Conservation (phyloP, 106 monocot genomes). For the Phalaenopsis aphrodite region DNA sequence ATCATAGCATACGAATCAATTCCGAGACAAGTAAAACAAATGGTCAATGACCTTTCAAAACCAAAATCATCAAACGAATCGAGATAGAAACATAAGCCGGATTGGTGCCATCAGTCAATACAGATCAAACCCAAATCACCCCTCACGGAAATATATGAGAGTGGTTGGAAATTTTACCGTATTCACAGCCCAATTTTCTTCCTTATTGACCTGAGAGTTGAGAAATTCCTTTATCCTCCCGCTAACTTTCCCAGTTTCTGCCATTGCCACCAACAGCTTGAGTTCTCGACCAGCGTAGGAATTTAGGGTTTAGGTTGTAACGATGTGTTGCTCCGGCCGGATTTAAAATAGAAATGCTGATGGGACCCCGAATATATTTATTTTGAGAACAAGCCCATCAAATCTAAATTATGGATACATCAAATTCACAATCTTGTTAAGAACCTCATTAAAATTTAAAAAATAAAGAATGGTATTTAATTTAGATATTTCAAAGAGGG, state of each 20-base stretch:
- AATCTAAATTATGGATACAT: too few relatives aligned
- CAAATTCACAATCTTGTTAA: too few relatives aligned
- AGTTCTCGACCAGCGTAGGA: neutral
- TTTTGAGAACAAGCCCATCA: too few relatives aligned
- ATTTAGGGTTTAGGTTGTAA: conserved; percentile 2
- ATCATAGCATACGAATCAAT: neutral
- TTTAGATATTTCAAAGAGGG: too few relatives aligned
- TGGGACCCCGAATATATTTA: too few relatives aligned
- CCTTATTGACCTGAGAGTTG: conserved; percentile 6
- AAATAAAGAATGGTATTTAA: too few relatives aligned
- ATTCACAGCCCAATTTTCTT: conserved; percentile 7
- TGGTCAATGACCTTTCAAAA: neutral
- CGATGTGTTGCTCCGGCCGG: neutral
- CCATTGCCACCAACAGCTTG: neutral
- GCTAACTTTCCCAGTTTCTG: neutral
- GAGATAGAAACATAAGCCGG: neutral
- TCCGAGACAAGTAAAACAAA: neutral
- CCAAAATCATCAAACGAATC: neutral
- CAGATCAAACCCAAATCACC: neutral
- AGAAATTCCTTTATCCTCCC: conserved; percentile 4
- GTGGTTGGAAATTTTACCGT: neutral
- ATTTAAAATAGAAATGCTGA: too few relatives aligned
- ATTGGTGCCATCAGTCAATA: neutral
- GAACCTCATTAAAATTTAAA: too few relatives aligned
- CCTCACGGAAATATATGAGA: neutral